Evolutionary conservation across 805 yeast species (phyloP), one percentile per base, ranked within the genome.

Genomic region (Wickerhamiella slavikovae): DNA sequence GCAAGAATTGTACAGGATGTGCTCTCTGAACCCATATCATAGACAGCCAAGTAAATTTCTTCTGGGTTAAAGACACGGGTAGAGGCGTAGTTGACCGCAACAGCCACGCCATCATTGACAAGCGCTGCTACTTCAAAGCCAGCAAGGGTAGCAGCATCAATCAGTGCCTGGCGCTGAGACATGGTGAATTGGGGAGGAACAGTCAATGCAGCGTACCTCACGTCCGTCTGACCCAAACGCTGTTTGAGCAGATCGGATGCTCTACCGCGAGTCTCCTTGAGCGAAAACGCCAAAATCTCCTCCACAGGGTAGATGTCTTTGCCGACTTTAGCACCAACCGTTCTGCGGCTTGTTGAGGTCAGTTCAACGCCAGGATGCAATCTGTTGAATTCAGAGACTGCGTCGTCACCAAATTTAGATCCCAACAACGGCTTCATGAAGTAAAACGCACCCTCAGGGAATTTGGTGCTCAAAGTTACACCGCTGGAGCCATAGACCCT

Each of bases 11-110:
- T 76, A 2, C 93, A 92, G 32, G 72, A 68, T 0, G 92, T 76
- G 1, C 92, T 72, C 1, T 92, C 92, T 4, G 93, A 85, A 27
- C 98, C 98, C 66, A 77, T 66, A 49, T 89, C 98, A 47, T 73
- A 80, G 21, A 89, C 64, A 29, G 80, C 47, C 45, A 77, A 77
- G 43, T 68, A 62, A 40, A 67, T 68, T 32, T 59, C 63, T 3
- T 58, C 61, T 3, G 48, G 49, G 9, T 44, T 42, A 35, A 64
- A 64, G 18, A 58, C 57, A 29, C 68, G 60, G 26, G 64, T 61
- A 19, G 76, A 60, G 2, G 79, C 78, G 48, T 68, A 83, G 44
- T 80, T 78, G 25, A 78, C 52, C 1, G 92, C 93, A 11, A 79
- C 80, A 2, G 96, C 89, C n/a, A 79, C 54, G 11, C 94, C 95